phyloP scores from a whole-genome alignment of 768 basidiomycete species.

The Asterophora lycoperdoides region DNA sequence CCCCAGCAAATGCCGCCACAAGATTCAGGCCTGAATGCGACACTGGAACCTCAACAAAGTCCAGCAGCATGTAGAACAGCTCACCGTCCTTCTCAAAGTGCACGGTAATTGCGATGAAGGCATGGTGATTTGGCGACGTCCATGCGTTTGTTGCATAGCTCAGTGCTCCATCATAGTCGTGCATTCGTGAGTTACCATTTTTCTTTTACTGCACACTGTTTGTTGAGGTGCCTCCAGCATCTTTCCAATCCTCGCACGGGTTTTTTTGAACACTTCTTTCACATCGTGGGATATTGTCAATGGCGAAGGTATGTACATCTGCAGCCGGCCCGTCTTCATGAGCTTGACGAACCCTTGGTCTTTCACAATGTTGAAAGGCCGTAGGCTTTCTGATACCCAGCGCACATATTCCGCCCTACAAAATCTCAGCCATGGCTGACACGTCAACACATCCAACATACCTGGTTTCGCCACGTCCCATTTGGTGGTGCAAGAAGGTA shows the following conservation, averaged over 20 bases:
- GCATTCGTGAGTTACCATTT: neutral
- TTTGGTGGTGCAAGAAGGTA: conserved; percentile 25
- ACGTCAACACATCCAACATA: too few relatives aligned
- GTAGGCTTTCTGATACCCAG: too few relatives aligned
- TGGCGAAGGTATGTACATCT: conserved; percentile 26
- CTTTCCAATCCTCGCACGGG: conserved; percentile 18
- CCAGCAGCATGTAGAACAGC: too few relatives aligned
- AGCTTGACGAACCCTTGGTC: conserved; percentile 28
- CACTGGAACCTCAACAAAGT: conserved; percentile 25
- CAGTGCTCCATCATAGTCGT: conserved; percentile 18
- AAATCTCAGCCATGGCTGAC: too few relatives aligned
- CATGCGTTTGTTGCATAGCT: too few relatives aligned
- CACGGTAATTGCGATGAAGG: conserved; percentile 7
- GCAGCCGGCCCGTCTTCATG: conserved; percentile 29
- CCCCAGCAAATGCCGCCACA: too few relatives aligned
- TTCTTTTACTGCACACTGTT: neutral
- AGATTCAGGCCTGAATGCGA: conserved; percentile 34
- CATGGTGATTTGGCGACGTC: conserved; percentile 23
- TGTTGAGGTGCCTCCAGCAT: conserved; percentile 19
- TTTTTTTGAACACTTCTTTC: conserved; percentile 22
- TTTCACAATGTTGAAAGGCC: too few relatives aligned
- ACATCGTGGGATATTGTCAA: conserved; percentile 30
- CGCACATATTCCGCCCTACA: conserved; percentile 29
- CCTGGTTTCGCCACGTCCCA: conserved; percentile 22
- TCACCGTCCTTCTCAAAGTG: too few relatives aligned